Evolutionary conservation across 148 eudicot genomes (phyloP).

Genomic region (Spergularia marina): DNA sequence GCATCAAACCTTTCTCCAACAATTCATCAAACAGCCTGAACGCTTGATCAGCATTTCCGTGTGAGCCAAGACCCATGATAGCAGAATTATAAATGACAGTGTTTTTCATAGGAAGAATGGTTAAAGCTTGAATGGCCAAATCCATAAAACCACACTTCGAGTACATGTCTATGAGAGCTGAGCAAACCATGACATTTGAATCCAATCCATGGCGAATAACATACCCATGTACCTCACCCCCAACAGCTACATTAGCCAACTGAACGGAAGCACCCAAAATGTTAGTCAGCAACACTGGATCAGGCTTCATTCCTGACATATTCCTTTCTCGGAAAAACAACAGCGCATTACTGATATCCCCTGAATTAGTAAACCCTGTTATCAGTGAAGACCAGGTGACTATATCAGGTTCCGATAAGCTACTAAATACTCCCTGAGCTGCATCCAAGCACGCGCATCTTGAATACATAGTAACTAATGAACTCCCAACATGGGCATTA

Average conservation of each 20-base stretch:
- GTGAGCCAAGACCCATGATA: slow-evolving; percentile 60
- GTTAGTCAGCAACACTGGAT: slow-evolving; percentile 57
- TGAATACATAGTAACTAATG: slow-evolving; percentile 71
- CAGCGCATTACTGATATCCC: slow-evolving; percentile 40
- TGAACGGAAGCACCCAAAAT: slow-evolving; percentile 56
- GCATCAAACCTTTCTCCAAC: slow-evolving; percentile 39
- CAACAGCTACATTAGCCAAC: slow-evolving; percentile 45
- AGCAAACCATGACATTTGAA: slow-evolving; percentile 47
- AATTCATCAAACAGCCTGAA: slow-evolving; percentile 46
- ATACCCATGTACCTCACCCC: slow-evolving; percentile 69
- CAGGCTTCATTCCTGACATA: slow-evolving; percentile 48
- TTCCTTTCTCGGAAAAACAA: slow-evolving; percentile 47
- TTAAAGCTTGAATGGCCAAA: slow-evolving; percentile 46
- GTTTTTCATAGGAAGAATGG: slow-evolving; percentile 36
- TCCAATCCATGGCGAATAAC: slow-evolving; percentile 60
- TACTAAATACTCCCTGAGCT: slow-evolving; percentile 49
- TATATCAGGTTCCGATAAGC: slow-evolving; percentile 53
- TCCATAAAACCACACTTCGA: slow-evolving; percentile 73
- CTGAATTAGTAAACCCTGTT: slow-evolving; percentile 59
- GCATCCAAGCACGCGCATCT: slow-evolving; percentile 60
- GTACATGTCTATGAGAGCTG: slow-evolving; percentile 85
- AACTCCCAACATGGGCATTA: slow-evolving; percentile 57
- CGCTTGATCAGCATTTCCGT: slow-evolving; percentile 58
- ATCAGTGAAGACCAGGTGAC: slow-evolving; percentile 81
- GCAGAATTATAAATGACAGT: slow-evolving; percentile 55